phyloP scores from a whole-genome alignment of 1,284 basidiomycete genomes.

The Fomitopsis palustris region DNA sequence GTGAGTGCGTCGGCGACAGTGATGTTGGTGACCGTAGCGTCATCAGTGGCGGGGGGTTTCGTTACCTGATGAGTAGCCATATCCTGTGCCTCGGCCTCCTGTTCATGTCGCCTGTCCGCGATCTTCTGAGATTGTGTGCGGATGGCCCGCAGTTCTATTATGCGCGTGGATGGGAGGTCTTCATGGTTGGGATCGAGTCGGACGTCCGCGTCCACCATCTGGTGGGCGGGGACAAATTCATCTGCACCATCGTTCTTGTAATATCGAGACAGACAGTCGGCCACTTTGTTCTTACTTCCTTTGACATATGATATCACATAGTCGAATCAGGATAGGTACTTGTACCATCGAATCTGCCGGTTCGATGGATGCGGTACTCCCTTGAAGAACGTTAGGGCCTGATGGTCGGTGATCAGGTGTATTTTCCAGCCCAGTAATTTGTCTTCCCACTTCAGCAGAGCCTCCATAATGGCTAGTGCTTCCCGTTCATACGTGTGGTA shows the following conservation, averaged over 20 bases:
- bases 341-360: too few relatives aligned
- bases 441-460: slow-evolving; percentile 35
- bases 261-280: slow-evolving; percentile 31
- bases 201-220: slow-evolving; percentile 26
- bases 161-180: slow-evolving; percentile 9
- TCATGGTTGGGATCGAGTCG: slow-evolving; percentile 23
- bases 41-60: neutral
- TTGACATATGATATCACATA: slow-evolving; percentile 29
- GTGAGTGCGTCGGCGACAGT: neutral
- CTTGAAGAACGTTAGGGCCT: slow-evolving; percentile 33
- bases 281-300: slow-evolving; percentile 30
- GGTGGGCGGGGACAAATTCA: slow-evolving; percentile 16
- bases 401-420: slow-evolving; percentile 35
- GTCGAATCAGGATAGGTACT: slow-evolving; percentile 30
- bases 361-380: slow-evolving; percentile 35
- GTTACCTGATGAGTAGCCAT: neutral
- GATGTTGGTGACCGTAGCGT: too few relatives aligned
- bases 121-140: too few relatives aligned
- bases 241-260: slow-evolving; percentile 24
- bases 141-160: slow-evolving; percentile 1
- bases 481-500: slow-evolving; percentile 36
- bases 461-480: slow-evolving; percentile 34
- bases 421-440: slow-evolving; percentile 27
- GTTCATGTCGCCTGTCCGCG: too few relatives aligned
- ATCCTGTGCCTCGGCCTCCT: too few relatives aligned